Evolutionary conservation across 179 eudicot genomes (phyloP), one percentile per base, ranked within the genome.

Genomic region (Patellifolia procumbens): DNA sequence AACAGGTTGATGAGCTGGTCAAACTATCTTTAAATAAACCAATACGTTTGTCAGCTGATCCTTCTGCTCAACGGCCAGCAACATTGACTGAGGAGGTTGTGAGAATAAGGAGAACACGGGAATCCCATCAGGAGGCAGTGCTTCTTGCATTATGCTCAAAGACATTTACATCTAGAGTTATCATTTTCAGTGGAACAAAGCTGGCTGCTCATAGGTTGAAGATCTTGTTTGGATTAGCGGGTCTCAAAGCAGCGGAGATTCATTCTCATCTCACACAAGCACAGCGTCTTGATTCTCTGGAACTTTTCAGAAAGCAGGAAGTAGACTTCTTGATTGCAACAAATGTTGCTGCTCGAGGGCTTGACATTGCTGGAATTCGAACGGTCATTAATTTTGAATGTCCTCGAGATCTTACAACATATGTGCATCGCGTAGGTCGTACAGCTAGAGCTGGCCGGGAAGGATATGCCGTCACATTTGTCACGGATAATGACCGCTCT

Each of bases 361-460:
- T 95, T 85, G 99, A 95, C 77, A 92, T 95, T 12, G 89, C 90
- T 75, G 99, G 97, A 67, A 94, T 95, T 70, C 85, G 87, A 78
- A 91, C 97, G 22, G 99, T 95, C 76, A 90, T 95, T 78, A 95
- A 91, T 72, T 91, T 85, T 76, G 91, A 88, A 32, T 95, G 98
- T 79, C 98, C 98, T 35, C 91, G 96, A 75, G 92, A 91, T 68
- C 89, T 94, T 76, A 92, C 83, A 8, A 91, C 87, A 78, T 95
- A 95, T 83, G 91, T 95, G 77, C 99, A 95, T 85, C 92, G 99
- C 80, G 99, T 93, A 17, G 99, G 99, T 86, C 99, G 99, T 22
- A 95, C 99, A 66, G 99, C 99, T 73, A 91, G 99, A 87, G 97
- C 98, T 74, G 98, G 98, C 68, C 84, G 90, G 83, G 89, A 86